A percentile compares a stretch with the other conserved stretches of the same genome.
Evolutionary conservation across 75 land plant species (phyloP).

Genomic region (Adiantum capillusveneris): DNA sequence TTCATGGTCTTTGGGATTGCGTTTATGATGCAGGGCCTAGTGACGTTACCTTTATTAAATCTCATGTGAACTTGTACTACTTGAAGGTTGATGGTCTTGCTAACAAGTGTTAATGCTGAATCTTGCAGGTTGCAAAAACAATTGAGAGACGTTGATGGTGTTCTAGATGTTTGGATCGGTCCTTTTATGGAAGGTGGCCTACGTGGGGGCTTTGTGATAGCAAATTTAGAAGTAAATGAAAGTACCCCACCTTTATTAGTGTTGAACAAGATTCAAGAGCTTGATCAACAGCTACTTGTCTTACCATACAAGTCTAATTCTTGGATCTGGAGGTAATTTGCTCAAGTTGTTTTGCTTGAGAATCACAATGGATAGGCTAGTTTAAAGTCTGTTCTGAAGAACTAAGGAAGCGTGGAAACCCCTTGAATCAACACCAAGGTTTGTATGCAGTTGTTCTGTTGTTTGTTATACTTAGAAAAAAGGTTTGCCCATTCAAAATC

Average conservation of each 20-base stretch:
- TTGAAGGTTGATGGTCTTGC: no score
- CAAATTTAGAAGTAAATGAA: conserved; percentile 25
- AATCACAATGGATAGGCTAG: not conserved
- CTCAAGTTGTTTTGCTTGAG: not conserved
- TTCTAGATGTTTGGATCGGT: conserved; percentile 23
- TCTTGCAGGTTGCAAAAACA: conserved; percentile 20
- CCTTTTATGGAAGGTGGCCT: conserved; percentile 22
- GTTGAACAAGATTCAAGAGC: conserved; percentile 15
- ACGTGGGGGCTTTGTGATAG: conserved; percentile 26
- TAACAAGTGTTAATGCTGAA: not conserved
- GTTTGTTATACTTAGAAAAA: no score
- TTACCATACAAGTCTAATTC: conserved; percentile 27
- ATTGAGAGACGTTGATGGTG: conserved; percentile 23
- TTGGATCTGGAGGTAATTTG: conserved; percentile 38
- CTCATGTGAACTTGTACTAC: no score
- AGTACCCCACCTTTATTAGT: conserved; percentile 8
- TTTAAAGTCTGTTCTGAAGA: no score
- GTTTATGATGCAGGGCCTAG: not conserved
- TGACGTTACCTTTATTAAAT: not conserved
- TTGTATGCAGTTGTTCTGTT: no score
- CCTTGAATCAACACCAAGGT: no score
- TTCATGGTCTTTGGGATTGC: not conserved
- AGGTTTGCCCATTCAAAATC: no score
- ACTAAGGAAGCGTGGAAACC: no score
- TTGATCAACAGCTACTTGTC: conserved; percentile 23